These are phyloP conservation scores for Colletotrichum orbiculare DNA, from an alignment of 2,329 filamentous ascomycete species.

Conservation along the genomic window DNA sequence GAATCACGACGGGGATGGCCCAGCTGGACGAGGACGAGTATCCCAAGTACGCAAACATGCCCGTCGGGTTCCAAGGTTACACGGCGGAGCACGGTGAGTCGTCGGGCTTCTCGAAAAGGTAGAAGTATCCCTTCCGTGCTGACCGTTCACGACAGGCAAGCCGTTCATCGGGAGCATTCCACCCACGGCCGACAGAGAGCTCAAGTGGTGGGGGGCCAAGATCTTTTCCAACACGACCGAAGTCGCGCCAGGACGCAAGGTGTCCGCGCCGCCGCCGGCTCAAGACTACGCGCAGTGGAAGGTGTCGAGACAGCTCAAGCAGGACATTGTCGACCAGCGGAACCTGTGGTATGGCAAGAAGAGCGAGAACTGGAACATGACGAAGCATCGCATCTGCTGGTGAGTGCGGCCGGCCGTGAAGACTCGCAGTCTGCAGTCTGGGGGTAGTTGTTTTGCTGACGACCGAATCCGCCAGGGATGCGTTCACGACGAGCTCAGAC, in stretches of 20 bases:
- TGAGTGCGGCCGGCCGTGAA: conserved; percentile 47
- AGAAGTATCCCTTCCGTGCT: background rate
- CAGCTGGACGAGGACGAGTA: conserved; percentile 60
- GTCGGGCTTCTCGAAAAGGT: conserved; percentile 40
- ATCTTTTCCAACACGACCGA: conserved; percentile 68
- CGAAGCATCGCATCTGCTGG: conserved; percentile 75
- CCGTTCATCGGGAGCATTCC: conserved; percentile 69
- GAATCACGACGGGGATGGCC: conserved; percentile 68
- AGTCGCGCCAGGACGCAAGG: conserved; percentile 60
- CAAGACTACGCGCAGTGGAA: conserved; percentile 73
- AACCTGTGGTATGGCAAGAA: conserved; percentile 69
- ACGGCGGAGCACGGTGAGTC: conserved; percentile 47
- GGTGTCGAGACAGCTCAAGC: conserved; percentile 63
- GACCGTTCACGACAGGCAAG: conserved; percentile 49
- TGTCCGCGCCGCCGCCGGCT: conserved; percentile 67
- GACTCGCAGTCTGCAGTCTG: too few species aligned
- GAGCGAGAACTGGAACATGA: conserved; percentile 66
- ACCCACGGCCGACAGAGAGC: conserved; percentile 59
- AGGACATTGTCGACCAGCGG: conserved; percentile 68
- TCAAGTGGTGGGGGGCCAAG: conserved; percentile 72
- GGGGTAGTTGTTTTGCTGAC: background rate
- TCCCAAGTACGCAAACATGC: conserved; percentile 58
- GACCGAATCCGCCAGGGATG: conserved; percentile 62
- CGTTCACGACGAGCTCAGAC: conserved; percentile 69
- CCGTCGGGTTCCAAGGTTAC: conserved; percentile 58